These are phyloP conservation scores for Lentinula guzmanii DNA, from an alignment of 768 basidiomycete species.

Conservation along the genomic window DNA sequence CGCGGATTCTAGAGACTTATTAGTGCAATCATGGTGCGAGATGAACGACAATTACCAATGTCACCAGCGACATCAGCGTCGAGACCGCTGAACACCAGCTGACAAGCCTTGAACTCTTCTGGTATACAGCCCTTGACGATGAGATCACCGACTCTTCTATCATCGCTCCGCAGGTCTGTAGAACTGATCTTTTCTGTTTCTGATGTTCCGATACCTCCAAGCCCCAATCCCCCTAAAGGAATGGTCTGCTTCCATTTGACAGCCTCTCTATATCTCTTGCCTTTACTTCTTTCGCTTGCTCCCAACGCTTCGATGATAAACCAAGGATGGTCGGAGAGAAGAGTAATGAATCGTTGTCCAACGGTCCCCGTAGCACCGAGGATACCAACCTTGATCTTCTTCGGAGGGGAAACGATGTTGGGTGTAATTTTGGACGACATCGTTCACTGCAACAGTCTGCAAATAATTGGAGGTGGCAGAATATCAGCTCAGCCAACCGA, in stretches of 20 bases:
- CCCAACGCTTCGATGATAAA: conserved; percentile 84
- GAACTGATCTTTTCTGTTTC: not conserved
- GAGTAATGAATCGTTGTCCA: conserved; percentile 89
- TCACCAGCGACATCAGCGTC: conserved; percentile 94
- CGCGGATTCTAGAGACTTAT: conserved; percentile 55
- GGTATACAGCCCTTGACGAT: conserved; percentile 74
- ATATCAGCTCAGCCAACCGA: not conserved
- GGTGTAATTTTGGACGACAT: conserved; percentile 2
- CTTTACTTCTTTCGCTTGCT: conserved; percentile 83
- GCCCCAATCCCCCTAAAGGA: conserved; percentile 36
- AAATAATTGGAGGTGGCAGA: not conserved
- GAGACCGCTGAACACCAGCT: conserved; percentile 90
- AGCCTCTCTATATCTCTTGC: conserved; percentile 69
- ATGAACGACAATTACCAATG: conserved; percentile 57
- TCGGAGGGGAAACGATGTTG: not conserved
- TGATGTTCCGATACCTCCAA: not conserved
- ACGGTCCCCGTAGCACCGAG: conserved; percentile 92
- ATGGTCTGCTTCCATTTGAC: conserved; percentile 85
- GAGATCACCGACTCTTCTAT: conserved; percentile 34
- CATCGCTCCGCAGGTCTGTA: conserved; percentile 30
- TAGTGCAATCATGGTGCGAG: not conserved
- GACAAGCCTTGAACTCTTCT: conserved; percentile 72
- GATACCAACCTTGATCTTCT: conserved; percentile 51
- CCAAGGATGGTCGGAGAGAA: conserved; percentile 86
- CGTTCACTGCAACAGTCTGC: not conserved